Percentiles rank a stretch among this genome's conserved stretches.
Evolutionary conservation across 106 monocot species (phyloP).

Genomic region (Gastrodia elata): DNA sequence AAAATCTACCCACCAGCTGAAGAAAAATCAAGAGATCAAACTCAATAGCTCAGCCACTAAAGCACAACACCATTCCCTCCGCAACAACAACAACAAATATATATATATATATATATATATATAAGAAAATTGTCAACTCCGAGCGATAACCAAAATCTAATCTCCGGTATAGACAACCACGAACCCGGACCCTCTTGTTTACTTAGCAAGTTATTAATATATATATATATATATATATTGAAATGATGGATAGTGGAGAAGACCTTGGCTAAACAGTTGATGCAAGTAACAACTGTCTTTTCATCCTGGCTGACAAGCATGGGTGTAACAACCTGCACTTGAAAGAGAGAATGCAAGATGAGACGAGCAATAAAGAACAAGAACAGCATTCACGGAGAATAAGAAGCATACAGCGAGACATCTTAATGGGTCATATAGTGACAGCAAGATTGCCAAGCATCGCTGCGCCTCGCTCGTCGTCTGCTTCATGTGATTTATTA

Average conservation of each 20-base stretch:
- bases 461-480: constrained; percentile 82
- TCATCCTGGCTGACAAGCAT: constrained; percentile 89
- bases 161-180: too few relatives aligned
- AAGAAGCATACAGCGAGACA: constrained; percentile 71
- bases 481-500: too few relatives aligned
- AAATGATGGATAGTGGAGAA: background rate
- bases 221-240: too few relatives aligned
- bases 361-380: background rate
- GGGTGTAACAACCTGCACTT: constrained; percentile 72
- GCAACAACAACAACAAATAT: too few relatives aligned
- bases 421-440: constrained; percentile 83
- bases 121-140: too few relatives aligned
- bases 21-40: background rate
- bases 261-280: constrained; percentile 99
- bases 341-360: constrained; percentile 9
- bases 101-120: too few relatives aligned
- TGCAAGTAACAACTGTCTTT: constrained; percentile 83
- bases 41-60: background rate
- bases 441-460: constrained; percentile 55
- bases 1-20: constrained; percentile 80
- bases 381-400: background rate
- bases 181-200: too few relatives aligned
- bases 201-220: too few relatives aligned
- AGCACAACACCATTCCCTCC: too few relatives aligned
- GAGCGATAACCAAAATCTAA: too few relatives aligned